phyloP scores from a whole-genome alignment of 805 yeast genomes.

The Brettanomyces anomalus region DNA sequence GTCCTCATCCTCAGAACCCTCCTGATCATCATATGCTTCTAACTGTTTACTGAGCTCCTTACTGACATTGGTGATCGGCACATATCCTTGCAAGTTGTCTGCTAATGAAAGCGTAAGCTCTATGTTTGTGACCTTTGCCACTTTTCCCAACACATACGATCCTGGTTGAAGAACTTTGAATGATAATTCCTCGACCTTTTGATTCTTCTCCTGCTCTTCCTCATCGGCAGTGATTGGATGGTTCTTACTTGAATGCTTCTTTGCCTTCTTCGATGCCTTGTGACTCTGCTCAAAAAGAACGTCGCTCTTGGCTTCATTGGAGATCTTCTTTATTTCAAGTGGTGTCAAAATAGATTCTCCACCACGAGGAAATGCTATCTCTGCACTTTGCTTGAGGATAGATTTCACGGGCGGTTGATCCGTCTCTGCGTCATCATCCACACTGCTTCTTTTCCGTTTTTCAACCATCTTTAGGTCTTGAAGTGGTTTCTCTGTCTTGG shows the following conservation, averaged over 20 bases:
- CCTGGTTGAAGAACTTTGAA: slow-evolving; percentile 65
- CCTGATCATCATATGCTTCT: slow-evolving; percentile 46
- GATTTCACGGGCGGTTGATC: slow-evolving; percentile 20
- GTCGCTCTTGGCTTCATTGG: slow-evolving; percentile 87
- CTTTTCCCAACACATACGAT: slow-evolving; percentile 67
- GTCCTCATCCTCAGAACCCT: slow-evolving; percentile 34
- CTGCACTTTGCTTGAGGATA: slow-evolving; percentile 26
- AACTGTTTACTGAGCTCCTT: slow-evolving; percentile 47
- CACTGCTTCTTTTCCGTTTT: slow-evolving; percentile 35
- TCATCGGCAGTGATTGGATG: slow-evolving; percentile 15
- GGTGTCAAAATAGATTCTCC: slow-evolving; percentile 83
- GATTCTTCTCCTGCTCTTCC: slow-evolving; percentile 20
- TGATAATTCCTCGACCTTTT: slow-evolving; percentile 48
- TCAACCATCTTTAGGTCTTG: slow-evolving; percentile 9
- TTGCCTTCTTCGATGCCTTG: slow-evolving; percentile 23
- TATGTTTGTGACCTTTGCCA: slow-evolving; percentile 46
- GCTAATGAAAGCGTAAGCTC: slow-evolving; percentile 69
- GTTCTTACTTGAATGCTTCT: slow-evolving; percentile 20
- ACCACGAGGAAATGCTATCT: slow-evolving; percentile 87
- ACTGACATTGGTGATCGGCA: slow-evolving; percentile 67
- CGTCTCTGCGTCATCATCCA: slow-evolving; percentile 26
- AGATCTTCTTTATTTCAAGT: slow-evolving; percentile 83
- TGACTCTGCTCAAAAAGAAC: slow-evolving; percentile 51
- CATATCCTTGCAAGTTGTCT: slow-evolving; percentile 71
- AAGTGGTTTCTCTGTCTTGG: background rate